Evolutionary conservation across 768 basidiomycete genomes (phyloP).

Genomic region (Atractiella rhizophila): DNA sequence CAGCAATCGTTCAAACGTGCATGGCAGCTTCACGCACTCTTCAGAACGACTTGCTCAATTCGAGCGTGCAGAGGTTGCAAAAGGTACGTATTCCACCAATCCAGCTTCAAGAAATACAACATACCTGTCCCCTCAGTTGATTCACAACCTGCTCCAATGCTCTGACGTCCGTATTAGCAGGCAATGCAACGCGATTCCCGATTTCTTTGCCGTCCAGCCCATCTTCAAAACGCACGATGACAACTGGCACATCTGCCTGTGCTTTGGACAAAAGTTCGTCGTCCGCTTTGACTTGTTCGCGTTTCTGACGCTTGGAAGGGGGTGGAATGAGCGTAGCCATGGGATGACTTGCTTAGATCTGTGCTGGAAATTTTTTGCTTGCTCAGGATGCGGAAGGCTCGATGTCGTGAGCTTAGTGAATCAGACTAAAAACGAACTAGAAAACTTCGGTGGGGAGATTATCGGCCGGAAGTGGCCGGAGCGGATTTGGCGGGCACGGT

Average conservation of each 20-base stretch:
- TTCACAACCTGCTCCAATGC: constrained; percentile 73
- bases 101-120: constrained; percentile 16
- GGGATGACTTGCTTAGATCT: too few relatives aligned
- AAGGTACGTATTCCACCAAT: too few relatives aligned
- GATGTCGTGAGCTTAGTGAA: too few relatives aligned
- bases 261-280: constrained; percentile 1
- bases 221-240: constrained; percentile 78
- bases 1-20: constrained; percentile 34
- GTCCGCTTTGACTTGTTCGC: not conserved
- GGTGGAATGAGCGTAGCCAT: constrained; percentile 17
- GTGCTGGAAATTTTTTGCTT: too few relatives aligned
- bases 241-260: constrained; percentile 29
- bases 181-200: constrained; percentile 68
- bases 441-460: too few relatives aligned
- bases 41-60: constrained; percentile 4
- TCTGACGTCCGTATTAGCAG: constrained; percentile 60
- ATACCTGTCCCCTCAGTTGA: constrained; percentile 48
- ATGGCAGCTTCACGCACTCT: constrained; percentile 4
- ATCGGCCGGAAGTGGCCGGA: too few relatives aligned
- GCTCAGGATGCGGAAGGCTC: too few relatives aligned
- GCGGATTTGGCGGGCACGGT: too few relatives aligned
- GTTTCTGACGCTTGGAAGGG: constrained; percentile 10
- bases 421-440: too few relatives aligned
- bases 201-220: constrained; percentile 58
- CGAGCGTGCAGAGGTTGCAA: constrained; percentile 2